phyloP scores from a whole-genome alignment of 495 filamentous ascomycete genomes.

The Niebla homalea region DNA sequence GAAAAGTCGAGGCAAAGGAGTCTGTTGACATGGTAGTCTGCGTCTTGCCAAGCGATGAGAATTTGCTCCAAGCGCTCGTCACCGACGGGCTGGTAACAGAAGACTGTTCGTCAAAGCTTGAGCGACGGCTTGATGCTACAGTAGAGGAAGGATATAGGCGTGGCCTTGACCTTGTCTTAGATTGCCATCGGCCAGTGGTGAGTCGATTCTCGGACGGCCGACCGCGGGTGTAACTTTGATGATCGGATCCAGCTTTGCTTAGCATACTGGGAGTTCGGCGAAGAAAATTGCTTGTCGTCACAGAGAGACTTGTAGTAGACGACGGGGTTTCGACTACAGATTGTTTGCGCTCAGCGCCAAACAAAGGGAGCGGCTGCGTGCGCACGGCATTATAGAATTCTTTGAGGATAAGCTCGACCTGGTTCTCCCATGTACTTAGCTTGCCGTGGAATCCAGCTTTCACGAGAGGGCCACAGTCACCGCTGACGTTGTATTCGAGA shows the following conservation, averaged over 20 bases:
- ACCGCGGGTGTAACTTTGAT: conserved; percentile 48
- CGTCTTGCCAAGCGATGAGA: conserved; percentile 68
- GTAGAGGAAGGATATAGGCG: conserved; percentile 65
- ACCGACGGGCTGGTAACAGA: conserved; percentile 85
- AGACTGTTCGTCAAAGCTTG: conserved; percentile 80
- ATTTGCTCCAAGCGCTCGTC: conserved; percentile 88
- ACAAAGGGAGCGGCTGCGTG: conserved; percentile 68
- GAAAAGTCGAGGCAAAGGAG: conserved; percentile 67
- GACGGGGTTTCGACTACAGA: conserved; percentile 19
- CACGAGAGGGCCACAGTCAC: conserved; percentile 50
- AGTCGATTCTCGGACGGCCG: conserved; percentile 53
- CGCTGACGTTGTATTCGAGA: conserved; percentile 8
- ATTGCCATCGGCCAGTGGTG: conserved; percentile 59
- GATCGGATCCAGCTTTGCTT: conserved; percentile 76
- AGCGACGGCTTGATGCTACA: conserved; percentile 71
- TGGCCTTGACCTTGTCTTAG: conserved; percentile 75
- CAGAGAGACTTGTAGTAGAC: conserved; percentile 34
- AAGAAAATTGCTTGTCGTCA: conserved; percentile 40
- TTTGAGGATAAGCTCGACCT: conserved; percentile 79
- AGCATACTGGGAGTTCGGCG: conserved; percentile 80
- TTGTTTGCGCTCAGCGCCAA: conserved; percentile 45
- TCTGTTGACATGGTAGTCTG: conserved; percentile 85
- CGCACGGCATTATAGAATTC: conserved; percentile 87
- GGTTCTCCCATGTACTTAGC: conserved; percentile 71
- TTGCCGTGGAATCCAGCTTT: conserved; percentile 65